Evolutionary conservation across 148 eudicot species (phyloP), one percentile per base, ranked within the genome.

Genomic region (Diospyros kaki): DNA sequence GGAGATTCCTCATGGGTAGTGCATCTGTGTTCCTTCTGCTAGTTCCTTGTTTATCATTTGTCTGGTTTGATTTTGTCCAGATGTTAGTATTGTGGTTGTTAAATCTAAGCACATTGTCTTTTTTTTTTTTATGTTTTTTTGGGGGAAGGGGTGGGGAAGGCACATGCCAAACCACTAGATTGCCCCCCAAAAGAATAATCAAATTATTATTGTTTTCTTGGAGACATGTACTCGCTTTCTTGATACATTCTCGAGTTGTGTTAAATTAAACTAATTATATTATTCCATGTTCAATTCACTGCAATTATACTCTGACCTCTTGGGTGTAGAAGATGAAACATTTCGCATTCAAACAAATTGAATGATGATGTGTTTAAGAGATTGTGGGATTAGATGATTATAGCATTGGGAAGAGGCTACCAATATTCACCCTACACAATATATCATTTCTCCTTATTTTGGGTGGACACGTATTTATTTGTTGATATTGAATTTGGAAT

Each of bases 1-100:
- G 99, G 99, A 95, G 84, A 85, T 95, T 81, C 99, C 99, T 79
- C 99, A 95, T 73, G 99, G 99, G 99, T 95, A 92, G 68, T 52
- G 67, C 52, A 18, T 78, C 62, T 59, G 8, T 28, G 43, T 76
- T 75, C 52, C 6, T 59, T 43, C 69, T 64, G 51, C 38, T 45
- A 43, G 5, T 40, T 75, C 40, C 60, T 18, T 28, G 15, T 41
- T 66, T 58, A 9, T 61, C 39, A 63, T 63, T 64, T 64, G 42
- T 69, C 41, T n/a, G 56, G 69, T 70, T 62, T 48, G 58, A 70
- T 52, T 14, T 11, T 9, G 4, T 42, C 69, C 14, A 64, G 40
- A 59, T 69, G 6, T 69, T 73, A 64, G 14, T n/a, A 66, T 59
- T 13, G 58, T 42, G 58, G 65, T 38, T 76, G 38, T 68, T 64